Conservation (phyloP, 192 early-diverging fungal species). For the Entomortierella beljakovae region DNA sequence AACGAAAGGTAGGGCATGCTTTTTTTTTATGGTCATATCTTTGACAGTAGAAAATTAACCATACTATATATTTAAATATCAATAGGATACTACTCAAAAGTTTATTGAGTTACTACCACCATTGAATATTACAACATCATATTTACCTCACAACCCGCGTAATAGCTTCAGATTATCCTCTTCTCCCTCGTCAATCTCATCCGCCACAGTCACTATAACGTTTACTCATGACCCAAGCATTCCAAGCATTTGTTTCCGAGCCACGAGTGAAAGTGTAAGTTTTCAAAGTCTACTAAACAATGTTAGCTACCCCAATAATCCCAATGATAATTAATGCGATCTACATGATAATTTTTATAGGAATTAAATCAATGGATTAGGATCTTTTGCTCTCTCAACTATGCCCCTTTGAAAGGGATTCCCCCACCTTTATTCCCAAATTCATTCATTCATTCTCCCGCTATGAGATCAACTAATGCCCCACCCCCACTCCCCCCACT, state of each 20-base stretch:
- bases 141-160: conserved; percentile 13
- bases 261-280: conserved; percentile 43
- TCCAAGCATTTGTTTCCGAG: conserved; percentile 29
- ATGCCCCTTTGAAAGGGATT: not conserved
- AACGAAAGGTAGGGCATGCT: conserved; percentile 25
- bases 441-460: not conserved
- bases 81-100: conserved; percentile 37
- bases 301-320: not conserved
- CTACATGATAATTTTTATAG: conserved; percentile 4
- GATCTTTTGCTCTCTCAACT: conserved; percentile 42
- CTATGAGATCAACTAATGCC: not conserved
- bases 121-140: not conserved
- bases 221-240: conserved; percentile 14
- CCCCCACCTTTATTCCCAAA: conserved; percentile 7
- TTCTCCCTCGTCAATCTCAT: conserved; percentile 6
- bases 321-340: not conserved
- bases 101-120: conserved; percentile 13
- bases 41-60: no score
- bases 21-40: not conserved
- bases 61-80: not conserved
- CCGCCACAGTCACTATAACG: conserved; percentile 19
- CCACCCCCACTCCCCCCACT: conserved; percentile 36
- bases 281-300: not conserved
- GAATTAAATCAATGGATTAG: conserved; percentile 39
- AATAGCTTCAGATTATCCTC: conserved; percentile 18